Base-by-base conservation (phyloP, 2,329 filamentous ascomycete species). In the Aspergillus sp. region DNA sequence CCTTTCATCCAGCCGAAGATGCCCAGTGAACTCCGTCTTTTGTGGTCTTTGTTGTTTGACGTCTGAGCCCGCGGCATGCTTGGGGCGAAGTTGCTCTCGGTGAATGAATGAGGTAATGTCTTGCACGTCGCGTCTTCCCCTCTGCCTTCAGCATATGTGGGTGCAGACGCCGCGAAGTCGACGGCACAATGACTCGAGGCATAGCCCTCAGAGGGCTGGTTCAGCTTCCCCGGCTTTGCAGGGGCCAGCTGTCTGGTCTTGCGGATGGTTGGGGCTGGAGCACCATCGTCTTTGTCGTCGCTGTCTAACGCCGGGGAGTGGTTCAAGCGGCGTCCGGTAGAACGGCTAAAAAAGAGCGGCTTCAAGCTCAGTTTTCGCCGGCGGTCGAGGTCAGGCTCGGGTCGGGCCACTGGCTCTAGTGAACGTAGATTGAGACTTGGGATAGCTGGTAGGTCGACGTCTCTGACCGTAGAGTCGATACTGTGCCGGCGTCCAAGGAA, bases 1-100 rank as follows among this genome's bases (percentile, higher is more conserved):
- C 66, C 61, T 55, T 73, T 74, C 60, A 74, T 70, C 72, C 72
- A 74, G n/a, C 68, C 65, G 36, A 73, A 66, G 22, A 74, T 63
- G 1, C 68, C 63, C 5, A 70, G 56, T 2, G 72, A 73, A 50
- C 68, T 67, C 41, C 68, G 71, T 19, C 71, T 64, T 50, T 71
- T 71, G 50, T 70, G 65, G 9, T 70, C 69, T 19, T 57, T 59
- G 47, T 60, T 62, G 36, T 66, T 61, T 2, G 69, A 66, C 32
- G 66, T 54, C 2, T 64, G 64, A 19, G 62, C 59, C 22, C 48
- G 51, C 8, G 59, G 50, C 2, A 58, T 60, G 17, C 57, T 53
- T 11, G 63, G 55, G 19, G 56, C 46, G 11, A 60, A 36, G 30
- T 57, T 55, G 40, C 58, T 52, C 43, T 69, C 66, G 7, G 64